Conservation (phyloP, 2,329 filamentous ascomycete genomes). For the Neonectria punicea region DNA sequence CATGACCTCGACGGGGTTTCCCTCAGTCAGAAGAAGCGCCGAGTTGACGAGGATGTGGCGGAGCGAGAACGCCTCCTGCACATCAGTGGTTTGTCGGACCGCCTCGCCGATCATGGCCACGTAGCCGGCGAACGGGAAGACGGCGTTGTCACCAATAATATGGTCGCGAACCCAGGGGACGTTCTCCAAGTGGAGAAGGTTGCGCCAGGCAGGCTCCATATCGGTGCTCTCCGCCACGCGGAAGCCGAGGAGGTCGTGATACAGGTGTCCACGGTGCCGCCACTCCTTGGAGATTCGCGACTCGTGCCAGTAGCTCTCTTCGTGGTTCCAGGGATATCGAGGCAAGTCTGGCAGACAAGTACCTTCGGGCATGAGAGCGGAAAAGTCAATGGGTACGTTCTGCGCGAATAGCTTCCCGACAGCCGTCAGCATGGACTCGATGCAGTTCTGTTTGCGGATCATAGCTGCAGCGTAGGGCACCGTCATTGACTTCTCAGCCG, state of each 20-base stretch:
- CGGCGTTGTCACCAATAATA: conserved; percentile 53
- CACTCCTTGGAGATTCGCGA: conserved; percentile 21
- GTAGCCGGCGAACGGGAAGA: conserved; percentile 54
- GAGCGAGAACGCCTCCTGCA: conserved; percentile 34
- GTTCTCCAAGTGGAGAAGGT: conserved; percentile 34
- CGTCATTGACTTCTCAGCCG: conserved; percentile 8
- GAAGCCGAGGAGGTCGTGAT: conserved; percentile 37
- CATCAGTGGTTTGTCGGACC: conserved; percentile 29
- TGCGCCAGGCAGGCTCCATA: conserved; percentile 35
- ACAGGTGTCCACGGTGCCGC: conserved; percentile 15
- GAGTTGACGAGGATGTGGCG: conserved; percentile 38
- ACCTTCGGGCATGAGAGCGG: not conserved
- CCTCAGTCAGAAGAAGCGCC: conserved; percentile 41
- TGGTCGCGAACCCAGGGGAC: conserved; percentile 58
- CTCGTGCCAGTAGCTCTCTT: conserved; percentile 18
- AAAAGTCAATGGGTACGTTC: not conserved
- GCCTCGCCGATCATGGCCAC: conserved; percentile 47
- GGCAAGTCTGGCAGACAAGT: conserved; percentile 45
- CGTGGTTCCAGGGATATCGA: conserved; percentile 43
- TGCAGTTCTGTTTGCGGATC: conserved; percentile 6
- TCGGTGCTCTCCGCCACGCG: conserved; percentile 29
- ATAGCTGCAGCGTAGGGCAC: not conserved
- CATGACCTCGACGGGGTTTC: conserved; percentile 45
- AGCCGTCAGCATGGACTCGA: not conserved
- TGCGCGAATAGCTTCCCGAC: conserved; percentile 12